Conservation (phyloP, 257 asterid species). For the Euphrasia confusa region DNA sequence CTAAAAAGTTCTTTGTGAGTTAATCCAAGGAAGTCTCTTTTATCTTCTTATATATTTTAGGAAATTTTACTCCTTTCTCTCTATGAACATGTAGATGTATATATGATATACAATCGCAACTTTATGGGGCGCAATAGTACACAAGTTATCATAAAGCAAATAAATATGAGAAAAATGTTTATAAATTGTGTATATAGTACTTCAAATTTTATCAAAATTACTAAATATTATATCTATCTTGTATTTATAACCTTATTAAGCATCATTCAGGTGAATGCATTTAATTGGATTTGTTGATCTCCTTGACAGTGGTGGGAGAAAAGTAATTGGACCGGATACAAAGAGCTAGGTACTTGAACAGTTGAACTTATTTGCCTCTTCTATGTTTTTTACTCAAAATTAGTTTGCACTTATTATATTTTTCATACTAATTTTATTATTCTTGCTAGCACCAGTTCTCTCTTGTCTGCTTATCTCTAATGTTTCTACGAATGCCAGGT, state of each 20-base stretch:
- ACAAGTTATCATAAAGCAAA: neutral
- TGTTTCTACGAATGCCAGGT: conserved; percentile 38
- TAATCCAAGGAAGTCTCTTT: too few relatives aligned
- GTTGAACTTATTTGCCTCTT: conserved; percentile 8
- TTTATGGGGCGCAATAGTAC: neutral
- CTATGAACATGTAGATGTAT: too few relatives aligned
- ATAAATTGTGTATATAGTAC: conserved; percentile 16
- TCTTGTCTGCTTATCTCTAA: conserved; percentile 26
- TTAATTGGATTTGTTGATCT: conserved; percentile 96
- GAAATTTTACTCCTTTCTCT: neutral
- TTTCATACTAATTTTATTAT: neutral
- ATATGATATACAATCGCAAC: neutral
- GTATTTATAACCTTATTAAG: conserved; percentile 56
- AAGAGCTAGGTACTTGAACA: conserved; percentile 79
- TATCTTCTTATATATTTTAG: neutral
- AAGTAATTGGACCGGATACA: conserved; percentile 99
- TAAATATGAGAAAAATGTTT: conserved; percentile 6
- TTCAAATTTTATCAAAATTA: neutral
- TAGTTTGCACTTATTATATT: neutral
- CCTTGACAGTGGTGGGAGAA: conserved; percentile 99
- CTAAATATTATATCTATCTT: conserved; percentile 21
- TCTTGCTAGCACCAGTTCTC: conserved; percentile 3
- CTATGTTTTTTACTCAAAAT: neutral
- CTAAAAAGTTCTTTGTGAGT: neutral
- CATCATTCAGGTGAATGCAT: conserved; percentile 92